Conservation (phyloP, 192 early-diverging fungal genomes). For the Umbelopsis ramanniana region DNA sequence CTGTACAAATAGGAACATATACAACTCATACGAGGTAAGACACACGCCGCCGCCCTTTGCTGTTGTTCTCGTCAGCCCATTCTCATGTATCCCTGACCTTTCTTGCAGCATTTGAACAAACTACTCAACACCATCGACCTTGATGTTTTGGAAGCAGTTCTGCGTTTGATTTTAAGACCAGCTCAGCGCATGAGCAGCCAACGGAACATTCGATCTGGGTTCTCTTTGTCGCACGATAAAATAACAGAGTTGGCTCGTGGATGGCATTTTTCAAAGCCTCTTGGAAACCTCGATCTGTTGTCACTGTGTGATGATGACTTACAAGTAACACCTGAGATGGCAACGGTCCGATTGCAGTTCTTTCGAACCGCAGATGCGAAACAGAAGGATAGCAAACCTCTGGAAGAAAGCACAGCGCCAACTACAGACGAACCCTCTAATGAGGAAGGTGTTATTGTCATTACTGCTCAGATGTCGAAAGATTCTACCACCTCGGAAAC, state of each 20-base stretch:
- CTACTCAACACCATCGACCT: slow-evolving; percentile 81
- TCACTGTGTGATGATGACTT: slow-evolving; percentile 47
- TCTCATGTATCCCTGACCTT: not conserved
- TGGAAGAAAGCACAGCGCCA: not conserved
- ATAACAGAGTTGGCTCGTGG: slow-evolving; percentile 62
- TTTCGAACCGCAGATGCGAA: slow-evolving; percentile 51
- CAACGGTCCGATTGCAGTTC: slow-evolving; percentile 62
- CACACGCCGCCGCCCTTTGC: too few species aligned
- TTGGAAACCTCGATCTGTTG: slow-evolving; percentile 52
- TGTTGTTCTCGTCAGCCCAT: not conserved
- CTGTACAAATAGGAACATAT: slow-evolving; percentile 93
- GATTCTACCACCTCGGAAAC: slow-evolving; percentile 46
- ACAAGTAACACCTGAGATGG: slow-evolving; percentile 45
- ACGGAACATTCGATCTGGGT: slow-evolving; percentile 61
- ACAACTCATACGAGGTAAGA: slow-evolving; percentile 87
- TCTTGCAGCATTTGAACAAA: slow-evolving; percentile 71
- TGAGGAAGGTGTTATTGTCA: slow-evolving; percentile 61
- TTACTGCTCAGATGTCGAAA: slow-evolving; percentile 50
- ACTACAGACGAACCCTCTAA: slow-evolving; percentile 13
- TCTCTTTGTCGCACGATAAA: slow-evolving; percentile 59
- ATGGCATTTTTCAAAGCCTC: slow-evolving; percentile 57
- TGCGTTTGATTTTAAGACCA: slow-evolving; percentile 84
- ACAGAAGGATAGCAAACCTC: slow-evolving; percentile 7
- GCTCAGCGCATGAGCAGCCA: slow-evolving; percentile 91
- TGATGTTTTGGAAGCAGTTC: slow-evolving; percentile 76